These are phyloP conservation scores for Fusarium camptoceras DNA, from an alignment of 2,329 filamentous ascomycete species.

Conservation along the genomic window DNA sequence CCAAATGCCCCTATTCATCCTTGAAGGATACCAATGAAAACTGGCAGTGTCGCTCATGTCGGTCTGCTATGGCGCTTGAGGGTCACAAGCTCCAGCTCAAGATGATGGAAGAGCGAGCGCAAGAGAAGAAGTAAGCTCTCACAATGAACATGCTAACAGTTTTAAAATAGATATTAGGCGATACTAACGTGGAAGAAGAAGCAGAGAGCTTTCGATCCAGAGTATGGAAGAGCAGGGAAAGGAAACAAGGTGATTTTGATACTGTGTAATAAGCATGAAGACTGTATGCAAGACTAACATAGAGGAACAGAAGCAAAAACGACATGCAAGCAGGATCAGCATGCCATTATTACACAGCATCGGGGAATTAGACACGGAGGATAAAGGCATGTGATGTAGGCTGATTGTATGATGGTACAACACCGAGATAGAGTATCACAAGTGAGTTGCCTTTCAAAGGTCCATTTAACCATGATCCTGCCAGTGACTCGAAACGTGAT, in stretches of 20 bases:
- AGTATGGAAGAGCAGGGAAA: neutral
- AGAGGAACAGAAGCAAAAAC: neutral
- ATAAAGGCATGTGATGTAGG: neutral
- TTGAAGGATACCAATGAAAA: conserved; percentile 9
- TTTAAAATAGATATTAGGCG: neutral
- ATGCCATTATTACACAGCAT: neutral
- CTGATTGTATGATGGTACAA: conserved; percentile 7
- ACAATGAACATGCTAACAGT: neutral
- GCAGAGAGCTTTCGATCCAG: neutral
- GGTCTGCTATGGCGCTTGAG: neutral
- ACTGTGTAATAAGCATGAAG: neutral
- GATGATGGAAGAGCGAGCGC: neutral
- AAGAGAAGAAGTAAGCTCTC: neutral
- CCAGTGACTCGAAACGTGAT: conserved; percentile 1
- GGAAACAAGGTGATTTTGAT: neutral
- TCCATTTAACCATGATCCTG: neutral
- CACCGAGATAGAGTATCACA: conserved; percentile 17
- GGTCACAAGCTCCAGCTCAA: conserved; percentile 3
- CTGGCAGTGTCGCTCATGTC: conserved; percentile 17
- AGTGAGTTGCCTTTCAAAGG: conserved; percentile 10
- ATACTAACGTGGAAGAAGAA: neutral
- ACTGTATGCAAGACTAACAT: neutral
- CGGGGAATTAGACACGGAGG: too few relatives aligned
- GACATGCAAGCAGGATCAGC: neutral
- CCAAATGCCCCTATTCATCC: neutral